phyloP scores from a whole-genome alignment of 73 alveolate genomes.

The Symbiodinium natans region DNA sequence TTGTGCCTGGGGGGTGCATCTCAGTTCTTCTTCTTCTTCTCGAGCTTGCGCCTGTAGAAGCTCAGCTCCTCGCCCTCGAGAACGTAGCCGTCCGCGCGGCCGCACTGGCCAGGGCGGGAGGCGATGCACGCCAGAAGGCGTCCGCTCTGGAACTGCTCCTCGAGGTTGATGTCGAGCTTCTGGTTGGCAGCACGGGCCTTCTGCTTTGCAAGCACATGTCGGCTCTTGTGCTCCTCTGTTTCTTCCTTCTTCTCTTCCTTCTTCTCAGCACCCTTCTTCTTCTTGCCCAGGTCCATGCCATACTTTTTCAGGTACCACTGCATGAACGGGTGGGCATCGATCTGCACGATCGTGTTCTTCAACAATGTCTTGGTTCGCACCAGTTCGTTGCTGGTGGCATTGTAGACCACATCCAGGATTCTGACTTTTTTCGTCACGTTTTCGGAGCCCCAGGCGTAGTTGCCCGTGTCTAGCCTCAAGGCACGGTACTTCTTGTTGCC shows the following conservation, averaged over 20 bases:
- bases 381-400: slow-evolving; percentile 99
- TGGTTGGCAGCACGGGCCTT: slow-evolving; percentile 41
- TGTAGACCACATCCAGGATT: slow-evolving; percentile 98
- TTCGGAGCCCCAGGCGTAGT: slow-evolving; percentile 98
- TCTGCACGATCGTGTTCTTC: slow-evolving; percentile 98
- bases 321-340: slow-evolving; percentile 99
- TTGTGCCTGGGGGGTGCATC: background rate
- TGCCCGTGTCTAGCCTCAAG: slow-evolving; percentile 98
- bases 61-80: slow-evolving; percentile 99
- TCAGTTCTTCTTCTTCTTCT: slow-evolving; percentile 10
- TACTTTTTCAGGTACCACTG: slow-evolving; percentile 96
- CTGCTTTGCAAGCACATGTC: slow-evolving; percentile 83
- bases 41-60: slow-evolving; percentile 6
- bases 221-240: slow-evolving; percentile 33
- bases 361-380: slow-evolving; percentile 99
- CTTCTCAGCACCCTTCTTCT: slow-evolving; percentile 74
- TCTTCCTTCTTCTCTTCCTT: slow-evolving; percentile 25
- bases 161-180: slow-evolving; percentile 63
- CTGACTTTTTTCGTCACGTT: slow-evolving; percentile 95
- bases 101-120: slow-evolving; percentile 99
- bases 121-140: slow-evolving; percentile 98
- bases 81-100: slow-evolving; percentile 99
- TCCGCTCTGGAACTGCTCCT: slow-evolving; percentile 96
- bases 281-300: slow-evolving; percentile 91
- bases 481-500: slow-evolving; percentile 97